These are phyloP conservation scores for Sicyos edulis DNA, from an alignment of 306 rosid genomes.

Conservation along the genomic window DNA sequence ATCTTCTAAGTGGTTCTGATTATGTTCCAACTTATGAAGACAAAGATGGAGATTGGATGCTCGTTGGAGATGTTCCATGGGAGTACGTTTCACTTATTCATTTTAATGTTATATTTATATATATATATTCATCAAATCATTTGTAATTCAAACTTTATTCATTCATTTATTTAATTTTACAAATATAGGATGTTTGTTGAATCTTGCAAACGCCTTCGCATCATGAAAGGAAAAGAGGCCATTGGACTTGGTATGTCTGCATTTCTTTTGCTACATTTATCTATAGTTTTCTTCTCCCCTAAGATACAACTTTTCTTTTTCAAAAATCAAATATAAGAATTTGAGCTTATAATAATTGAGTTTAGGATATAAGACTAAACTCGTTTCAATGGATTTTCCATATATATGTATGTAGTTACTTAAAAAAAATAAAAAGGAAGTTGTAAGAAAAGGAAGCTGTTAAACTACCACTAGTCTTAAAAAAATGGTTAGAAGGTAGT, in stretches of 20 bases:
- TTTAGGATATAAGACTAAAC: too few species aligned
- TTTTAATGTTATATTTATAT: too few species aligned
- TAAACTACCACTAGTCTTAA: background rate
- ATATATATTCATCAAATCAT: background rate
- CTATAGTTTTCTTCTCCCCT: too few species aligned
- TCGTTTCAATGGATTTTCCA: too few species aligned
- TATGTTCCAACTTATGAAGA: constrained; percentile 88
- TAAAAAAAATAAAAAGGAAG: too few species aligned
- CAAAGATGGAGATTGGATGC: constrained; percentile 97
- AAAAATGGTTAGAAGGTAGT: background rate
- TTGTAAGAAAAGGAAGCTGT: background rate
- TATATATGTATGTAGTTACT: too few species aligned
- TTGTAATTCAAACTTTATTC: background rate
- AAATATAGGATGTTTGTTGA: constrained; percentile 77
- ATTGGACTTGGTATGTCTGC: constrained; percentile 70
- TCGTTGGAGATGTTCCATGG: constrained; percentile 98
- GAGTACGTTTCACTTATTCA: constrained; percentile 38
- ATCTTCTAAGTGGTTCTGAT: constrained; percentile 66
- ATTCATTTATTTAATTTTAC: background rate
- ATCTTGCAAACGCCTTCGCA: constrained; percentile 89
- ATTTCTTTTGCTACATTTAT: background rate
- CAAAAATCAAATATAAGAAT: too few species aligned
- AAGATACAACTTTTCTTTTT: too few species aligned
- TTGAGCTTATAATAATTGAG: too few species aligned
- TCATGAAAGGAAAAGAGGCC: constrained; percentile 95